Percentiles rank a stretch among this genome's conserved stretches.
phyloP scores from a whole-genome alignment of 306 rosid species.

The Carpinus viminea region DNA sequence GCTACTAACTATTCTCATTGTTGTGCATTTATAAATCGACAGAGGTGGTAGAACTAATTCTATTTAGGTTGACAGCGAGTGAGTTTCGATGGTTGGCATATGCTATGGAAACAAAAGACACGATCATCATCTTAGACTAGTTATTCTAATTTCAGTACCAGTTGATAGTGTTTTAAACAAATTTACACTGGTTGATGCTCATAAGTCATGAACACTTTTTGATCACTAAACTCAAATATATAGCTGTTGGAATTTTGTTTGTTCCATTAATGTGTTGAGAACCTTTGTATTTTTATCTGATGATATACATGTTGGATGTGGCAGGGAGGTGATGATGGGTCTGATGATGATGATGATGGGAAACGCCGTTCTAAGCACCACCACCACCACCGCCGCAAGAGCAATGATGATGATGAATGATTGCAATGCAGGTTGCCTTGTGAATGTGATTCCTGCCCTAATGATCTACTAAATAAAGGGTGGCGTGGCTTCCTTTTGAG shows the following conservation, averaged over 20 bases:
- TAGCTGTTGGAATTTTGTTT: background rate
- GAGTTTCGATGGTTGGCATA: background rate
- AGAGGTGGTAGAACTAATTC: background rate
- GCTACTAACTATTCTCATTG: background rate
- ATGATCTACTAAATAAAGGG: slow-evolving; percentile 58
- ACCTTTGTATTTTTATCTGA: background rate
- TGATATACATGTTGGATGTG: slow-evolving; percentile 1
- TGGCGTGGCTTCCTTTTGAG: slow-evolving; percentile 33
- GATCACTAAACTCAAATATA: background rate
- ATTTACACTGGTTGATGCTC: background rate
- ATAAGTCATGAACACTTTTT: background rate
- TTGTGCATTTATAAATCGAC: background rate
- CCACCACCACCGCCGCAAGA: slow-evolving; percentile 58
- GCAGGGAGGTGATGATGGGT: slow-evolving; percentile 46
- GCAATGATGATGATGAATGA: slow-evolving; percentile 73
- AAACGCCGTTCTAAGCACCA: slow-evolving; percentile 62
- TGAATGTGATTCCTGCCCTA: slow-evolving; percentile 45
- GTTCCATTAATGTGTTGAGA: background rate
- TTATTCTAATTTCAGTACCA: background rate
- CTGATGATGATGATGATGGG: slow-evolving; percentile 54
- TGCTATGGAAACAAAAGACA: background rate
- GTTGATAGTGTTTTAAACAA: background rate
- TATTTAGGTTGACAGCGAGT: background rate
- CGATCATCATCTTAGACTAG: background rate
- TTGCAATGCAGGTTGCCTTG: slow-evolving; percentile 11